Evolutionary conservation across 2,329 filamentous ascomycete genomes (phyloP).

Genomic region (Graphilbum ipis-grandicollis): DNA sequence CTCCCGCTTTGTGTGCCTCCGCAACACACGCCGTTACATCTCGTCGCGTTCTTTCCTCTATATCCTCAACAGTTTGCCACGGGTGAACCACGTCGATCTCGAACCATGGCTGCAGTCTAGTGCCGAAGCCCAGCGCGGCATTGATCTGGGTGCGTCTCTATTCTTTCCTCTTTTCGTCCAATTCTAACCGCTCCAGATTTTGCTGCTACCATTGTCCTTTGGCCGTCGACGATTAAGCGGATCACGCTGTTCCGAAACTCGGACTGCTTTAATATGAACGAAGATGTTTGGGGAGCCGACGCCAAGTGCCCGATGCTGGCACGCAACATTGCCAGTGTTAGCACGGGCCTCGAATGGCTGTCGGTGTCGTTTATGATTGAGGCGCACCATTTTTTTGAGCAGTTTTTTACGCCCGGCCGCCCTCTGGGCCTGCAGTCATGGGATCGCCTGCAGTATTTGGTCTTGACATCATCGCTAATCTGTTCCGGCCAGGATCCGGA

Average conservation of each 20-base stretch:
- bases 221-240: constrained; percentile 8
- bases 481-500: constrained; percentile 8
- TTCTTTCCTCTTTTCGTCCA: not conserved
- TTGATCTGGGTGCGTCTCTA: constrained; percentile 8
- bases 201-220: constrained; percentile 9
- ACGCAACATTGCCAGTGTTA: constrained; percentile 1
- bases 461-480: constrained; percentile 11
- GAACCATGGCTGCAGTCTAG: constrained; percentile 9
- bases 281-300: constrained; percentile 3
- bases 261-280: constrained; percentile 2
- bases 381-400: constrained; percentile 11
- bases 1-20: constrained; percentile 8
- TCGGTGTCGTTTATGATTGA: constrained; percentile 5
- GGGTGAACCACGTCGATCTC: constrained; percentile 7
- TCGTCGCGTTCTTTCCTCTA: constrained; percentile 8
- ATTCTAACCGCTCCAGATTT: constrained; percentile 5
- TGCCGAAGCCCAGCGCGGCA: constrained; percentile 5
- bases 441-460: constrained; percentile 11
- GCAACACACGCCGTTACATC: constrained; percentile 10
- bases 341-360: constrained; percentile 5
- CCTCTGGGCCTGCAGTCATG: constrained; percentile 8
- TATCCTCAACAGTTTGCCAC: constrained; percentile 10
- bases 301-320: constrained; percentile 2
- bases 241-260: constrained; percentile 11
- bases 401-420: constrained; percentile 3